phyloP scores from a whole-genome alignment of 176 grass and related monocot genomes.

The Lolium rigidum region DNA sequence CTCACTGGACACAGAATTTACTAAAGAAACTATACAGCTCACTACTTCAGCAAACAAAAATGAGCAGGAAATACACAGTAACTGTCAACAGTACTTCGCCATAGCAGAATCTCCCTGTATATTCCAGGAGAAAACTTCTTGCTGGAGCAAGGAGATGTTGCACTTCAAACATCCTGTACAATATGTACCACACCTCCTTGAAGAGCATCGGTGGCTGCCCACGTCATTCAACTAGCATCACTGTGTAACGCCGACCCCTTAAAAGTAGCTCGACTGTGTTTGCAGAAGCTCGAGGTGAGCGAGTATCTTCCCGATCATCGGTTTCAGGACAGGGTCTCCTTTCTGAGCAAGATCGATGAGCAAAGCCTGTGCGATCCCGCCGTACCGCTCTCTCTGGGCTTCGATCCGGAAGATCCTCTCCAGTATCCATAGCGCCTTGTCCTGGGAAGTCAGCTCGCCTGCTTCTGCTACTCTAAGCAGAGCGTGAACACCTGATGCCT shows the following conservation, averaged over 20 bases:
- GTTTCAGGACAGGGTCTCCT: slow-evolving; percentile 61
- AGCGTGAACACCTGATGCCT: slow-evolving; percentile 61
- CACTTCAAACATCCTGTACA: no score
- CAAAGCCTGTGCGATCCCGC: slow-evolving; percentile 57
- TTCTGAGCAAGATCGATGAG: slow-evolving; percentile 85
- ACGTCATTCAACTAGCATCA: no score
- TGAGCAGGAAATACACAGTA: background rate
- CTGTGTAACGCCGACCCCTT: no score
- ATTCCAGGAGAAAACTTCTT: background rate
- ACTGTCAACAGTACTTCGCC: no score
- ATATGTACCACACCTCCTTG: no score
- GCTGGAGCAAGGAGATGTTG: background rate
- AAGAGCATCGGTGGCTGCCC: no score
- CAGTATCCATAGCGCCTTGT: slow-evolving; percentile 87
- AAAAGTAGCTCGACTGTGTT: slow-evolving; percentile 87
- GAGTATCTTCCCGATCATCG: slow-evolving; percentile 86
- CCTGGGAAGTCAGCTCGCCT: slow-evolving; percentile 58
- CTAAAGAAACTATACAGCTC: background rate
- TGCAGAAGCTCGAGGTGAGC: slow-evolving; percentile 87
- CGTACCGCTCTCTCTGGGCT: slow-evolving; percentile 60
- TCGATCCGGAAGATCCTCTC: slow-evolving; percentile 77
- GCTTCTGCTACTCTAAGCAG: slow-evolving; percentile 67
- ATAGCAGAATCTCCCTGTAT: background rate
- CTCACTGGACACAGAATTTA: background rate
- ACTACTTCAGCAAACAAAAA: background rate